Conservation (phyloP, 352 stramenopile species). For the Phytophthora foliorum region DNA sequence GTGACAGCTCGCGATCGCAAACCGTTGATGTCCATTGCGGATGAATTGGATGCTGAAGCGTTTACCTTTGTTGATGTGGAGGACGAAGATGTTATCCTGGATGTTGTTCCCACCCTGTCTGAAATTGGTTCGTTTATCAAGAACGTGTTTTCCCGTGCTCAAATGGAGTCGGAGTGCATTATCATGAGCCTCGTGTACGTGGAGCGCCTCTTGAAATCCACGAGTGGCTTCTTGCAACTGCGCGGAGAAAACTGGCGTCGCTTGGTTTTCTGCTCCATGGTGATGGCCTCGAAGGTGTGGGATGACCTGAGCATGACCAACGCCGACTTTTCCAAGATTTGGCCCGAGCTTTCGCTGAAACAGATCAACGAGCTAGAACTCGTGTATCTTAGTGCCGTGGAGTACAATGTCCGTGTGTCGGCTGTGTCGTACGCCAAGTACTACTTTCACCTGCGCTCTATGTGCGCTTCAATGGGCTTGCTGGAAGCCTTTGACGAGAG, state of each 20-base stretch:
- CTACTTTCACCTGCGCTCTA: constrained; percentile 97
- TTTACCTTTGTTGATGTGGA: constrained; percentile 38
- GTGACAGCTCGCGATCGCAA: constrained; percentile 61
- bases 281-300: constrained; percentile 98
- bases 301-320: constrained; percentile 99
- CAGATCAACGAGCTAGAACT: constrained; percentile 97
- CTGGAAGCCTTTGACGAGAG: constrained; percentile 80
- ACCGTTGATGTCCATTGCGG: constrained; percentile 36
- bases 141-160: constrained; percentile 91
- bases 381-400: constrained; percentile 90
- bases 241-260: constrained; percentile 93
- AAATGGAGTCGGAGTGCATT: constrained; percentile 97
- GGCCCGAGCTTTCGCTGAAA: constrained; percentile 90
- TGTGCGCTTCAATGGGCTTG: constrained; percentile 93
- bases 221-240: constrained; percentile 82
- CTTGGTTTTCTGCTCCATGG: constrained; percentile 96
- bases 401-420: constrained; percentile 92
- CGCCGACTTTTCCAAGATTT: constrained; percentile 96
- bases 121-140: constrained; percentile 95
- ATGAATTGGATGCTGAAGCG: constrained; percentile 38
- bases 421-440: constrained; percentile 94
- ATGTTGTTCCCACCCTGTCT: constrained; percentile 86
- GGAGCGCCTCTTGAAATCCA: constrained; percentile 95
- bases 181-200: constrained; percentile 99
- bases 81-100: constrained; percentile 39